Evolutionary conservation across 306 rosid species (phyloP).

Genomic region (Alnus rubra): DNA sequence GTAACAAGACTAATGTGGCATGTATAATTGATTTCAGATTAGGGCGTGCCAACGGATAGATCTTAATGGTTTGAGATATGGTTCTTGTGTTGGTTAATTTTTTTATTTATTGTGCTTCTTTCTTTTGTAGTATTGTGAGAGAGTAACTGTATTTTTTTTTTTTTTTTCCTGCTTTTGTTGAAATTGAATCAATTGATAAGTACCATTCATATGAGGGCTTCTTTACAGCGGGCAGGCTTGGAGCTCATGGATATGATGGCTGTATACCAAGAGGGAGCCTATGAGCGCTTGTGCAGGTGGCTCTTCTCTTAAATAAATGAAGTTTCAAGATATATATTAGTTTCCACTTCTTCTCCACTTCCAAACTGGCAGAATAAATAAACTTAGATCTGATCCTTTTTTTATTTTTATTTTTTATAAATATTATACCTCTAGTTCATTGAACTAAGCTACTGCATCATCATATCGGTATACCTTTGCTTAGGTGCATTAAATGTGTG

Average conservation of each 20-base stretch:
- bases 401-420: neutral
- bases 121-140: neutral
- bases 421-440: neutral
- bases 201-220: conserved; percentile 30
- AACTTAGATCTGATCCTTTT: neutral
- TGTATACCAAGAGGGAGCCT: conserved; percentile 97
- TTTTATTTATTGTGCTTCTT: neutral
- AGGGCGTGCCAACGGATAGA: neutral
- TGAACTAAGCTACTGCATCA: neutral
- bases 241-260: conserved; percentile 99
- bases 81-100: neutral
- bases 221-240: conserved; percentile 86
- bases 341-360: conserved; percentile 5
- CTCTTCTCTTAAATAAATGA: conserved; percentile 4
- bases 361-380: neutral
- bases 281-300: conserved; percentile 97
- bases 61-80: neutral
- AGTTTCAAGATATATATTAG: neutral
- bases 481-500: neutral
- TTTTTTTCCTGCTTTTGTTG: conserved; percentile 16
- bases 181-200: neutral
- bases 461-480: neutral
- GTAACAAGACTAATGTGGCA: neutral
- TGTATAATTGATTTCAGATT: neutral
- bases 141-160: neutral